Evolutionary conservation across 495 filamentous ascomycete species (phyloP).

Genomic region (Lasiosphaeria miniovina): DNA sequence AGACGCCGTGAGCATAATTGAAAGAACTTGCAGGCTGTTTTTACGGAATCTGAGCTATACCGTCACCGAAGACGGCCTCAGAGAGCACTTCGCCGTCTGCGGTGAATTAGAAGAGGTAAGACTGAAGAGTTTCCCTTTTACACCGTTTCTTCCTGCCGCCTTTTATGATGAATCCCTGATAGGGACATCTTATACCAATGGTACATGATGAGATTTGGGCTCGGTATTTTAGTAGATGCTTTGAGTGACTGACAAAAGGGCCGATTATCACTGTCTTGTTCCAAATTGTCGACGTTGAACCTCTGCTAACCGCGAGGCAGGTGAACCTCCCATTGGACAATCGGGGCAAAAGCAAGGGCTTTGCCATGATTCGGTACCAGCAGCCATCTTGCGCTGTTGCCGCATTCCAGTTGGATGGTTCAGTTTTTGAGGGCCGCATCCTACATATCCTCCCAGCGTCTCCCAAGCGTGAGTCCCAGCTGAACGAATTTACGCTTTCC

Average conservation of each 20-base stretch:
- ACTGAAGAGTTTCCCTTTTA: constrained; percentile 18
- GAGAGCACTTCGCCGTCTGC: constrained; percentile 63
- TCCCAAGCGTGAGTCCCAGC: constrained; percentile 71
- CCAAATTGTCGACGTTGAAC: constrained; percentile 14
- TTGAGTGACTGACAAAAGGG: constrained; percentile 46
- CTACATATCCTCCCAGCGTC: constrained; percentile 82
- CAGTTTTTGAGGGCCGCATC: constrained; percentile 85
- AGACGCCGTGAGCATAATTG: constrained; percentile 45
- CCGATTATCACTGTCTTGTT: constrained; percentile 26
- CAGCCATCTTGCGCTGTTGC: constrained; percentile 67
- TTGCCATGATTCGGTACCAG: constrained; percentile 78
- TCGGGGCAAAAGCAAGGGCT: constrained; percentile 71
- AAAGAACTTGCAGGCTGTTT: constrained; percentile 69
- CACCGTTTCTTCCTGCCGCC: constrained; percentile 22
- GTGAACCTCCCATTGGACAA: constrained; percentile 76
- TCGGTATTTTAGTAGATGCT: constrained; percentile 66
- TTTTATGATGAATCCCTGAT: constrained; percentile 94
- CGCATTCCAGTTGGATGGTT: constrained; percentile 76
- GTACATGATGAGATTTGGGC: constrained; percentile 58
- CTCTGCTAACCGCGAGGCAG: constrained; percentile 43
- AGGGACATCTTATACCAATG: constrained; percentile 95
- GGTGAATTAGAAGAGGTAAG: constrained; percentile 87
- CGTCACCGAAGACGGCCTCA: constrained; percentile 72
- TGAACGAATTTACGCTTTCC: constrained; percentile 83
- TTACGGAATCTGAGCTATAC: constrained; percentile 84